Evolutionary conservation across 306 rosid genomes (phyloP).

Genomic region (Quercus aquifolioides): DNA sequence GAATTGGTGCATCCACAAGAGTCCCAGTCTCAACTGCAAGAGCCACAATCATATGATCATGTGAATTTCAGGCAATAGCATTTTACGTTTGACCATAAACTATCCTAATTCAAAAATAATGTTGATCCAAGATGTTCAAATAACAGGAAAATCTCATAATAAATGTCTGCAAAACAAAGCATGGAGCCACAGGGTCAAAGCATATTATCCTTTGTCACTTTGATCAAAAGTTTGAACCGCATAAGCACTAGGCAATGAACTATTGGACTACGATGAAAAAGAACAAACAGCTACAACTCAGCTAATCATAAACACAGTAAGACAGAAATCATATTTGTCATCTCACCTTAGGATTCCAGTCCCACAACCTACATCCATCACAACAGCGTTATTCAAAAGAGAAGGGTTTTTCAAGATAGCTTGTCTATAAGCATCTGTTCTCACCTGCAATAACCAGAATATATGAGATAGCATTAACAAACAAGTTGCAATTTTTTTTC

Average conservation of each 20-base stretch:
- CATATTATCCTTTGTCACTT: not conserved
- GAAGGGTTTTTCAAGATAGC: conserved; percentile 82
- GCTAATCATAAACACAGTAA: not conserved
- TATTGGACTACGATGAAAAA: not conserved
- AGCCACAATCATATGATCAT: not conserved
- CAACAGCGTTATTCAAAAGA: conserved; percentile 65
- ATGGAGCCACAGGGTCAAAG: not conserved
- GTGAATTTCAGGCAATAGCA: not conserved
- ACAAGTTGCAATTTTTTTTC: not conserved
- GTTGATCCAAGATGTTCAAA: not conserved
- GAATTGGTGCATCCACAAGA: not conserved
- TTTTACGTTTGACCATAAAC: not conserved
- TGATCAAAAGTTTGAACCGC: not conserved
- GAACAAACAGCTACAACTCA: not conserved
- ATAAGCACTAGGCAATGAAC: not conserved
- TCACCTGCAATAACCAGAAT: conserved; percentile 47
- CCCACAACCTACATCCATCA: conserved; percentile 96
- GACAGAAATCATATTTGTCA: conserved; percentile 15
- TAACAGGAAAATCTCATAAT: not conserved
- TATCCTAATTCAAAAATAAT: not conserved
- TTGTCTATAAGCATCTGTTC: conserved; percentile 89
- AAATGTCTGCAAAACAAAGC: not conserved
- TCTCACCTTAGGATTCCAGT: conserved; percentile 92
- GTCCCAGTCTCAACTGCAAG: not conserved
- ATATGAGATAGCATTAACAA: conserved; percentile 6